phyloP scores from a whole-genome alignment of 352 stramenopile genomes.

The Phytophthora cactorum region DNA sequence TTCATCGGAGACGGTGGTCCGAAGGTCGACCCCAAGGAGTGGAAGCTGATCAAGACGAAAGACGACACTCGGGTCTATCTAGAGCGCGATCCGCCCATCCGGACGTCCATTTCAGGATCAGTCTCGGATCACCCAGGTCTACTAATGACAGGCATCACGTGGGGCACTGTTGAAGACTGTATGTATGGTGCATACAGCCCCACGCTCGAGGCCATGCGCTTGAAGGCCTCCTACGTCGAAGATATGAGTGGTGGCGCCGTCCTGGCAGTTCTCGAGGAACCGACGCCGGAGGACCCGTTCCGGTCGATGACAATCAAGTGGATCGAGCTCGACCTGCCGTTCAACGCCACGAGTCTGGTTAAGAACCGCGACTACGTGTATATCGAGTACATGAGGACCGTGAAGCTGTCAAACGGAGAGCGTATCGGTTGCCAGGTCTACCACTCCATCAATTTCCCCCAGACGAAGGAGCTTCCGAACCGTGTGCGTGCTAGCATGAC shows the following conservation, averaged over 20 bases:
- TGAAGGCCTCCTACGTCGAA: slow-evolving; percentile 32
- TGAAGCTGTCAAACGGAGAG: slow-evolving; percentile 38
- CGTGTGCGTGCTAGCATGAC: slow-evolving; percentile 56
- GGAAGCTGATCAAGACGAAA: slow-evolving; percentile 41
- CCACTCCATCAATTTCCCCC: slow-evolving; percentile 54
- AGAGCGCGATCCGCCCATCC: slow-evolving; percentile 22
- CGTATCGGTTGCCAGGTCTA: slow-evolving; percentile 48
- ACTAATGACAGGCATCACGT: slow-evolving; percentile 34
- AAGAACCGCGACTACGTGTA: slow-evolving; percentile 53
- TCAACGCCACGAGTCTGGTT: slow-evolving; percentile 23
- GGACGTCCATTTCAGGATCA: slow-evolving; percentile 10
- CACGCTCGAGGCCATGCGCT: slow-evolving; percentile 38
- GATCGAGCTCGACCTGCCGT: slow-evolving; percentile 34
- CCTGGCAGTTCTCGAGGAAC: slow-evolving; percentile 43
- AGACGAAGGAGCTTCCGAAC: slow-evolving; percentile 39
- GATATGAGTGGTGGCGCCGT: slow-evolving; percentile 44
- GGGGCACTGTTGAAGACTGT: slow-evolving; percentile 41
- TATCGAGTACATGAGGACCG: slow-evolving; percentile 49
- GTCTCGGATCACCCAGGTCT: slow-evolving; percentile 26
- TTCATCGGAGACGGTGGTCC: slow-evolving; percentile 33
- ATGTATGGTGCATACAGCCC: slow-evolving; percentile 40
- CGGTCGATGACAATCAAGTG: slow-evolving; percentile 40
- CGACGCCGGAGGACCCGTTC: slow-evolving; percentile 52
- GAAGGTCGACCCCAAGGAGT: slow-evolving; percentile 39
- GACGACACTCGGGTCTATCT: slow-evolving; percentile 38